Percentiles rank a stretch among this genome's conserved stretches.
Conservation (phyloP, 768 basidiomycete genomes). For the Paxillus ammoniavirescens region DNA sequence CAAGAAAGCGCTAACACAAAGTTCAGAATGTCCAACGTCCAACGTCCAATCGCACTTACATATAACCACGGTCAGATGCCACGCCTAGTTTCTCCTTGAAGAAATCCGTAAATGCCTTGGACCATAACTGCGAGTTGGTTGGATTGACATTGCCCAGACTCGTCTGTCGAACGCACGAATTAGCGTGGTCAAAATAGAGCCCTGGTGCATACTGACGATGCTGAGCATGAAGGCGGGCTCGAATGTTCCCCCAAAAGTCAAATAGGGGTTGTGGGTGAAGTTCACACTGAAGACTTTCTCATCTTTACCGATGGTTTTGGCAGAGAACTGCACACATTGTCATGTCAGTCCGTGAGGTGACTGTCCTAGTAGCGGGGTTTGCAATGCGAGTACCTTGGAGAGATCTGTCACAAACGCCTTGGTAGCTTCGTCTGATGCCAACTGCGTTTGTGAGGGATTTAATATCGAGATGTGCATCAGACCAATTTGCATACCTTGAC, state of each 20-base stretch:
- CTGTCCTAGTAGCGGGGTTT: neutral
- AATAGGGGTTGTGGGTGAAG: constrained; percentile 55
- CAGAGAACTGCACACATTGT: constrained; percentile 42
- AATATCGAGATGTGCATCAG: neutral
- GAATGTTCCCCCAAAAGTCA: constrained; percentile 60
- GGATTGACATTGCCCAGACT: constrained; percentile 57
- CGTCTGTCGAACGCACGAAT: constrained; percentile 36
- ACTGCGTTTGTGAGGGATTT: constrained; percentile 1
- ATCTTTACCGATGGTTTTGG: constrained; percentile 53
- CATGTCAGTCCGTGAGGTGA: neutral
- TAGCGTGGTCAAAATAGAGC: neutral
- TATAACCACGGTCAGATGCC: constrained; percentile 55
- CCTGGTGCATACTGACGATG: constrained; percentile 44
- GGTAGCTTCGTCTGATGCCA: constrained; percentile 25
- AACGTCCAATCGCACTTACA: constrained; percentile 34
- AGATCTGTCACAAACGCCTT: constrained; percentile 47
- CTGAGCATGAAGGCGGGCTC: constrained; percentile 63
- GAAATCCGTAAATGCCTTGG: constrained; percentile 52
- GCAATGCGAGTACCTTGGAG: constrained; percentile 44
- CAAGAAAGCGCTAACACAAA: constrained; percentile 17
- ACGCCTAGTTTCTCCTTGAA: constrained; percentile 54
- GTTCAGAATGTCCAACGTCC: neutral
- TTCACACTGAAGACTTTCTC: constrained; percentile 53
- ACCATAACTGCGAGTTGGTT: constrained; percentile 48
- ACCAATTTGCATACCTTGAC: constrained; percentile 25